These are phyloP conservation scores for Camellia granthamiana DNA, from an alignment of 148 eudicot species.

Conservation along the genomic window DNA sequence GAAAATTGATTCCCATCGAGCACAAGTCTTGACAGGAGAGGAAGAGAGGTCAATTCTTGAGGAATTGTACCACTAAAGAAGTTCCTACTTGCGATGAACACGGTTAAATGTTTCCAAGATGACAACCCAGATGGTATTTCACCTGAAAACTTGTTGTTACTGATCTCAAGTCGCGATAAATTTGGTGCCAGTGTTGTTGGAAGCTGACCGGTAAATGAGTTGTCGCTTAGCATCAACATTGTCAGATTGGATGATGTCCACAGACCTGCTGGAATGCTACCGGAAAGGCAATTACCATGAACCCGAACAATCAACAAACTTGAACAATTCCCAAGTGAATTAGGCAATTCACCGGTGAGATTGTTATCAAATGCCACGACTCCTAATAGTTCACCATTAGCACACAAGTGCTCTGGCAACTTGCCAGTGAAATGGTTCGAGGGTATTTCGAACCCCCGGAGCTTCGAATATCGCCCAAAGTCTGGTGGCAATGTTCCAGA, in stretches of 20 bases:
- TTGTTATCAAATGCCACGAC: constrained; percentile 24
- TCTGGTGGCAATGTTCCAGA: constrained; percentile 37
- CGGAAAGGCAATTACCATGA: constrained; percentile 28
- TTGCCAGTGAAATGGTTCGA: constrained; percentile 17
- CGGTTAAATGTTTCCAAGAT: constrained; percentile 28
- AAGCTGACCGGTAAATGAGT: constrained; percentile 29
- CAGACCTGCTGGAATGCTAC: constrained; percentile 28
- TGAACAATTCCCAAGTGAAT: constrained; percentile 27
- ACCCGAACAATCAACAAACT: constrained; percentile 24
- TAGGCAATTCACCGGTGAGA: constrained; percentile 34
- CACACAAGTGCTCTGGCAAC: constrained; percentile 26
- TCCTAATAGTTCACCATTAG: constrained; percentile 16
- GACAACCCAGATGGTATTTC: constrained; percentile 30
- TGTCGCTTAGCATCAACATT: constrained; percentile 20
- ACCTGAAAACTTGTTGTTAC: constrained; percentile 36
- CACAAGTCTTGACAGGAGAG: neutral
- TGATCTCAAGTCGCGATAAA: constrained; percentile 25
- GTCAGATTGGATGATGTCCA: constrained; percentile 27
- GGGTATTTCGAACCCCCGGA: neutral
- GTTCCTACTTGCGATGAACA: constrained; percentile 30
- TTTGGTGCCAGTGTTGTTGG: constrained; percentile 20
- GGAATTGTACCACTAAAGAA: constrained; percentile 30
- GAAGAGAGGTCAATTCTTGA: constrained; percentile 31
- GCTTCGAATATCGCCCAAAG: constrained; percentile 30
- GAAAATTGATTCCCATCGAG: constrained; percentile 30